phyloP scores from a whole-genome alignment of 2,329 filamentous ascomycete species.

The Mycogone perniciosa region DNA sequence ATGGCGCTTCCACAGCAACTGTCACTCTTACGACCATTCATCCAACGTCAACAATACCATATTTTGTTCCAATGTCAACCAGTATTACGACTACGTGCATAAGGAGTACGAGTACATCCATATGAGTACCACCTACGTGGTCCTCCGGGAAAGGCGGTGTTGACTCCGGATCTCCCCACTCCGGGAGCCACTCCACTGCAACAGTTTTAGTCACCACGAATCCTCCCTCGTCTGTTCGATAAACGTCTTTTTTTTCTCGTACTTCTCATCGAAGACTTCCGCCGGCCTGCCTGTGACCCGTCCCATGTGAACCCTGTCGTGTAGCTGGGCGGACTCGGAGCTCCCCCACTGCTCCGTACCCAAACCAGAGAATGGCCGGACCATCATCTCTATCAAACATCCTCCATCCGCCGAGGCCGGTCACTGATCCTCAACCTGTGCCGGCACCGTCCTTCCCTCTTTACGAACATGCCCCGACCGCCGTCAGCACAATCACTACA shows the following conservation, averaged over 20 bases:
- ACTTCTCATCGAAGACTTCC: too few relatives aligned
- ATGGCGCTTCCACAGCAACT: too few relatives aligned
- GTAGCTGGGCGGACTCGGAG: conserved; percentile 3
- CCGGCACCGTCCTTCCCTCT: conserved; percentile 1
- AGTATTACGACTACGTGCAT: too few relatives aligned
- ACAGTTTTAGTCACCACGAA: background rate
- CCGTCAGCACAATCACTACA: conserved; percentile 1
- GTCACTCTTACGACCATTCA: too few relatives aligned
- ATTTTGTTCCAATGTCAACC: too few relatives aligned
- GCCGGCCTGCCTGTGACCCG: background rate
- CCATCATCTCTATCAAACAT: conserved; percentile 26
- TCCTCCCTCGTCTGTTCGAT: background rate
- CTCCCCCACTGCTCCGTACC: conserved; percentile 6
- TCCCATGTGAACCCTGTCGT: conserved; percentile 8
- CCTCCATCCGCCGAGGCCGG: conserved; percentile 24
- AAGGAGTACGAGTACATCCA: too few relatives aligned
- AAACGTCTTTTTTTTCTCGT: too few relatives aligned
- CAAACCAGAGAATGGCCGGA: conserved; percentile 23
- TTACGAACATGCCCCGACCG: background rate
- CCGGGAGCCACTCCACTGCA: too few relatives aligned
- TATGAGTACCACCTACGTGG: too few relatives aligned
- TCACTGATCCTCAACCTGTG: conserved; percentile 2
- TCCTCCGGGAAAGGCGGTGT: too few relatives aligned
- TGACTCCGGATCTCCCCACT: too few relatives aligned
- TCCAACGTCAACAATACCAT: too few relatives aligned